Conservation (phyloP, 2,329 filamentous ascomycete species). For the Biscogniauxia mediterranea region DNA sequence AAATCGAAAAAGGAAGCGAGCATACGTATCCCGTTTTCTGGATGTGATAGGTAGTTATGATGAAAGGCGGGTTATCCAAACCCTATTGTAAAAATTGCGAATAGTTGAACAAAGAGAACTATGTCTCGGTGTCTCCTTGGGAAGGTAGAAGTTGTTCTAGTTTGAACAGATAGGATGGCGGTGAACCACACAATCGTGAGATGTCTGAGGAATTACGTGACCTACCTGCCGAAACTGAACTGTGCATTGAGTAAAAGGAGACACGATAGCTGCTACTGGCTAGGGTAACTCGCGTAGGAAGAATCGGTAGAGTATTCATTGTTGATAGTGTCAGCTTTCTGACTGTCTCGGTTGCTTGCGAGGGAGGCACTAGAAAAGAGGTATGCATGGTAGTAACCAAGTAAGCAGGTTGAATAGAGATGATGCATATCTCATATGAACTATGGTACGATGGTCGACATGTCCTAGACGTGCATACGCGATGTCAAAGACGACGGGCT, state of each 20-base stretch:
- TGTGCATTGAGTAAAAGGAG: background rate
- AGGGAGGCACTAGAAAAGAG: background rate
- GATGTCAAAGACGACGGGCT: background rate
- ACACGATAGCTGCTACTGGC: background rate
- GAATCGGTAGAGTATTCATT: background rate
- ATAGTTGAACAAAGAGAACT: no score
- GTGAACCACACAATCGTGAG: no score
- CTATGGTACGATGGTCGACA: background rate
- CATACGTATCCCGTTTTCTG: no score
- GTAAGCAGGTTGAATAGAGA: background rate
- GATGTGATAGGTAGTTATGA: no score
- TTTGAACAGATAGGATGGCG: no score
- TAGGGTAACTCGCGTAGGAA: background rate
- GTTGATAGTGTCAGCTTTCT: no score
- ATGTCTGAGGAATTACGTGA: background rate
- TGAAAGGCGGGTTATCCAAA: no score
- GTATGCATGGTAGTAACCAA: background rate
- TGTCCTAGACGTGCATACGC: background rate
- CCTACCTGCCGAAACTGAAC: background rate
- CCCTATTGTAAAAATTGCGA: no score
- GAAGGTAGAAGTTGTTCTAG: no score
- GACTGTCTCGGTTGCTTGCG: no score
- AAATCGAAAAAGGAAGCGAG: no score
- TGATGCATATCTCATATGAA: background rate
- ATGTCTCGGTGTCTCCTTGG: no score